phyloP scores from a whole-genome alignment of 805 yeast genomes.

The Scheffersomyces amazonensis region DNA sequence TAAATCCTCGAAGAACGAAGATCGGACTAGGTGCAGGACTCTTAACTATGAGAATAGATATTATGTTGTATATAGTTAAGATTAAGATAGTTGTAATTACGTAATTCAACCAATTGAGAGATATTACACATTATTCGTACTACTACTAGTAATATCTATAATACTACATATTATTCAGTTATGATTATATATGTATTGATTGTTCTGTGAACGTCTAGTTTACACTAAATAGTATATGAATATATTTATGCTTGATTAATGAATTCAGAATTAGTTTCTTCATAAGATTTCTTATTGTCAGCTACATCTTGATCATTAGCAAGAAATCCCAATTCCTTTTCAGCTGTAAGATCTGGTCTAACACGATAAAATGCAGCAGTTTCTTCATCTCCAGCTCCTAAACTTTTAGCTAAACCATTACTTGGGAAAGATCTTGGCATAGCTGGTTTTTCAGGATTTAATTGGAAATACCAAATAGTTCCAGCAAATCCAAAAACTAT shows the following conservation, averaged over 20 bases:
- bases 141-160: too few species aligned
- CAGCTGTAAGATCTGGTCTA: conserved; percentile 38
- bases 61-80: too few species aligned
- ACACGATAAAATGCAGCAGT: conserved; percentile 43
- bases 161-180: too few species aligned
- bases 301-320: conserved; percentile 25
- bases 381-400: conserved; percentile 59
- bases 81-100: too few species aligned
- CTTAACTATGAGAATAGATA: too few species aligned
- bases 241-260: conserved; percentile 22
- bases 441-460: conserved; percentile 64
- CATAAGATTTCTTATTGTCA: conserved; percentile 29
- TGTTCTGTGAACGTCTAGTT: too few species aligned
- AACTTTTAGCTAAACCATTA: conserved; percentile 70
- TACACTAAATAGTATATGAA: too few species aligned
- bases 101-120: too few species aligned
- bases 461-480: conserved; percentile 42
- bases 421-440: conserved; percentile 73
- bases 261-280: conserved; percentile 34
- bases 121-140: too few species aligned
- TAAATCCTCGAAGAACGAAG: too few species aligned
- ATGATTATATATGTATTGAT: too few species aligned
- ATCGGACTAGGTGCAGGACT: too few species aligned
- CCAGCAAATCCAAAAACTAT: conserved; percentile 43
- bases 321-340: conserved; percentile 33